Conservation (phyloP, 768 basidiomycete genomes). For the Glaciozyma antarctica region DNA sequence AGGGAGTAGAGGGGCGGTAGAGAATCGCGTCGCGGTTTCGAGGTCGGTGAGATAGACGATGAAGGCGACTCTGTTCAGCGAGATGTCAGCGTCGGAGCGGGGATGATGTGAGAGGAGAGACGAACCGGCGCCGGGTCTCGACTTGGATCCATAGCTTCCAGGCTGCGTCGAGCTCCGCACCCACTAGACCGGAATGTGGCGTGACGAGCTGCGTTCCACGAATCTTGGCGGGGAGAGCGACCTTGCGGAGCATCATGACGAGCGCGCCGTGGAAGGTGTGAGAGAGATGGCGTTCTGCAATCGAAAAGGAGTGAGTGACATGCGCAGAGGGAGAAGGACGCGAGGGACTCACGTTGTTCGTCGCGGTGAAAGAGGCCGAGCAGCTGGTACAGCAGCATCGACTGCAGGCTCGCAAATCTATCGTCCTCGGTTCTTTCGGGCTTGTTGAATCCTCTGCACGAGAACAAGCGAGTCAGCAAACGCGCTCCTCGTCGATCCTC, state of each 20-base stretch:
- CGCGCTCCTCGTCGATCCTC: too few species aligned
- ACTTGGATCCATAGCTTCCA: constrained; percentile 26
- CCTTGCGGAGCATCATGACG: constrained; percentile 22
- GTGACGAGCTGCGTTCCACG: neutral
- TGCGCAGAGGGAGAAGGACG: neutral
- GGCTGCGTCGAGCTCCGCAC: neutral
- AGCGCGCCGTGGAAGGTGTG: constrained; percentile 27
- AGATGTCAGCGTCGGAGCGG: neutral
- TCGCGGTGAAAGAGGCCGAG: constrained; percentile 30
- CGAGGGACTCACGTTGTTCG: constrained; percentile 12
- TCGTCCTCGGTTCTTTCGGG: constrained; percentile 4
- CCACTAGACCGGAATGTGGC: neutral
- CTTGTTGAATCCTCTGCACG: constrained; percentile 8
- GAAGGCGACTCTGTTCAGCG: constrained; percentile 17
- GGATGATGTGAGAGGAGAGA: neutral
- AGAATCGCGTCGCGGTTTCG: constrained; percentile 11
- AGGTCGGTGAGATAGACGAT: constrained; percentile 31
- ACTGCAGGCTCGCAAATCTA: constrained; percentile 19
- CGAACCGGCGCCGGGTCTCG: constrained; percentile 25
- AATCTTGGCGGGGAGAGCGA: constrained; percentile 16
- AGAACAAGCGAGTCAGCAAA: neutral
- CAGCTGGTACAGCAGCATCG: constrained; percentile 25
- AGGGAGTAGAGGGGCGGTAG: neutral
- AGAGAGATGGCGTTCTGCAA: constrained; percentile 23
- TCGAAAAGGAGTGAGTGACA: neutral